phyloP scores from a whole-genome alignment of 257 asterid genomes.

The Nicotiana tabacum region DNA sequence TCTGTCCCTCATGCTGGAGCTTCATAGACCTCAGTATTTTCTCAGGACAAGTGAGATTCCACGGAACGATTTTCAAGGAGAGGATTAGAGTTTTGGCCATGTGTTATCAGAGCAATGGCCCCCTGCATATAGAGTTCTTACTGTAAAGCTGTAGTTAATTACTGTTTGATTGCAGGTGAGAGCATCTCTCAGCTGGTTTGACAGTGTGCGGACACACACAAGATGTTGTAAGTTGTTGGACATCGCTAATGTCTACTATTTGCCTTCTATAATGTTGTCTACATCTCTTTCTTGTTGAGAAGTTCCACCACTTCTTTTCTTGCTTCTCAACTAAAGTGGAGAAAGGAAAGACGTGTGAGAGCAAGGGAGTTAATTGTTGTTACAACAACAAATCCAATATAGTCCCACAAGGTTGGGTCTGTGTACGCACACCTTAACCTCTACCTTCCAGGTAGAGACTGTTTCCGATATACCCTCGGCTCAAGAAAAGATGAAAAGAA shows the following conservation, averaged over 20 bases:
- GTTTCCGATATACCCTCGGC: too few relatives aligned
- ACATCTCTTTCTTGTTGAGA: constrained; percentile 14
- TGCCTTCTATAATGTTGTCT: constrained; percentile 19
- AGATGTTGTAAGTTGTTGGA: constrained; percentile 29
- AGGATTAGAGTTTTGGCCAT: background rate
- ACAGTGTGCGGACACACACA: constrained; percentile 10
- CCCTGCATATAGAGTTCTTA: constrained; percentile 16
- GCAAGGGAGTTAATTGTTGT: background rate
- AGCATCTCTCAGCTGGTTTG: constrained; percentile 23
- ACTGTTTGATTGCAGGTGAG: constrained; percentile 27
- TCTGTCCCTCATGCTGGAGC: background rate
- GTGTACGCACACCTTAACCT: too few relatives aligned
- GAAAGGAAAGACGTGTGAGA: too few relatives aligned
- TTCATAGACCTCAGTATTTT: background rate
- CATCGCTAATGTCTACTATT: constrained; percentile 20
- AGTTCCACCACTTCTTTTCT: background rate
- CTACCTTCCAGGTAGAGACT: too few relatives aligned
- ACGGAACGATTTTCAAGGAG: background rate
- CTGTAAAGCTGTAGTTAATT: constrained; percentile 38
- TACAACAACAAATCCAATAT: background rate
- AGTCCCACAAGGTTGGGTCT: too few relatives aligned
- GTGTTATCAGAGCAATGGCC: constrained; percentile 8
- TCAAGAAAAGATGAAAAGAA: too few relatives aligned
- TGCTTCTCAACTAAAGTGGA: background rate
- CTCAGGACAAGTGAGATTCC: constrained; percentile 1